Conservation (phyloP, 495 filamentous ascomycete genomes). For the Penicillium riverlandense region DNA sequence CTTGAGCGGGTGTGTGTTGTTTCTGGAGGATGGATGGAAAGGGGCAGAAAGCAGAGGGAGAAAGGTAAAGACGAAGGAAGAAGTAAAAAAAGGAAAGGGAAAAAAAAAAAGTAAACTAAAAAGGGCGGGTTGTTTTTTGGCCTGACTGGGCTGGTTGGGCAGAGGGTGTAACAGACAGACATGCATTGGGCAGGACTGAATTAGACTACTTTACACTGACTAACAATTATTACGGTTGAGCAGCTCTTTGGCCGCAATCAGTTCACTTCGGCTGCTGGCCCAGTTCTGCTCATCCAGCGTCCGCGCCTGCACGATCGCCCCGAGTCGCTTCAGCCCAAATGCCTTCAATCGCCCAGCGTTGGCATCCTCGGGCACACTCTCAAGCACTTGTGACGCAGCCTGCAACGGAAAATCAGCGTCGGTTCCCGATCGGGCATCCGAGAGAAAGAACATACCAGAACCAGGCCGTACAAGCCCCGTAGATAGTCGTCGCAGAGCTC, state of each 20-base stretch:
- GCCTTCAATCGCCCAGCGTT: constrained; percentile 61
- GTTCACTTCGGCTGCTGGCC: constrained; percentile 65
- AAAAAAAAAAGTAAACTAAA: not conserved
- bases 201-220: too few relatives aligned
- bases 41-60: not conserved
- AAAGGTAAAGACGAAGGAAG: not conserved
- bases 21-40: not conserved
- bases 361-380: constrained; percentile 18
- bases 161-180: not conserved
- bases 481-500: constrained; percentile 92
- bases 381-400: constrained; percentile 16
- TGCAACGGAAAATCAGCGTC: not conserved
- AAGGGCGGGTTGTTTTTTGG: constrained; percentile 2
- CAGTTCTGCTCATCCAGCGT: constrained; percentile 49
- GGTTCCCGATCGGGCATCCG: too few relatives aligned
- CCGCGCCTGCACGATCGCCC: constrained; percentile 62
- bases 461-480: constrained; percentile 85
- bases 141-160: constrained; percentile 3
- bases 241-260: constrained; percentile 70
- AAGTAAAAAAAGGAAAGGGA: not conserved
- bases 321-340: constrained; percentile 64
- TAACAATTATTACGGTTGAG: constrained; percentile 40
- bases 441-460: constrained; percentile 49
- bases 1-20: not conserved
- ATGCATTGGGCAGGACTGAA: not conserved